Conservation (phyloP, 176 grass and related monocot genomes). For the Bromus sterilis region DNA sequence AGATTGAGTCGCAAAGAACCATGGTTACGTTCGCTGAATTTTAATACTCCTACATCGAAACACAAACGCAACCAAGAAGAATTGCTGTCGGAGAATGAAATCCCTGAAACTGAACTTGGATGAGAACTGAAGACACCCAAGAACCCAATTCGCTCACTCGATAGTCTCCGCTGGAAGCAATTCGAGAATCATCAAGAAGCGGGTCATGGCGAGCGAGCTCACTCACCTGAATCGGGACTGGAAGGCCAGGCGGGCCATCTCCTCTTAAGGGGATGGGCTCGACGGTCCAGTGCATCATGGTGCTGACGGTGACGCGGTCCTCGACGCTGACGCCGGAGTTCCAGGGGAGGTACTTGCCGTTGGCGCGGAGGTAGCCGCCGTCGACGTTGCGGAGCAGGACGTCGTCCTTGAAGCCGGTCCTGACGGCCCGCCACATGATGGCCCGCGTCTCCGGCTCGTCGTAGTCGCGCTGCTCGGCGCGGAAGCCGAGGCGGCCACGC, state of each 20-base stretch:
- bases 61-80: no score
- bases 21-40: not conserved
- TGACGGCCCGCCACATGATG: not conserved
- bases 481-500: not conserved
- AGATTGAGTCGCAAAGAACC: not conserved
- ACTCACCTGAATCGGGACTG: not conserved
- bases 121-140: no score
- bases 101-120: no score
- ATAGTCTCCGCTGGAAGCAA: not conserved
- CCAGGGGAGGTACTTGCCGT: not conserved
- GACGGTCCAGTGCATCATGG: constrained; percentile 1
- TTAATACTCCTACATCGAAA: no score
- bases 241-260: not conserved
- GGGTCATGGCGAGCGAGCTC: not conserved
- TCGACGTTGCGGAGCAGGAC: not conserved
- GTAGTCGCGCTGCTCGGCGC: not conserved
- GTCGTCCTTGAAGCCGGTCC: not conserved
- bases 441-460: not conserved
- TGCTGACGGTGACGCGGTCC: not conserved
- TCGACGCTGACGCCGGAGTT: not conserved
- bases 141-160: not conserved
- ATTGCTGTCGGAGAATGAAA: no score
- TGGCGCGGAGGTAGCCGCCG: not conserved
- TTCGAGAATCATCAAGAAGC: not conserved
- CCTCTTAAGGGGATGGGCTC: not conserved